These are phyloP conservation scores for Pseudogymnoascus sp. DNA, from an alignment of 2,329 filamentous ascomycete genomes.

Conservation along the genomic window DNA sequence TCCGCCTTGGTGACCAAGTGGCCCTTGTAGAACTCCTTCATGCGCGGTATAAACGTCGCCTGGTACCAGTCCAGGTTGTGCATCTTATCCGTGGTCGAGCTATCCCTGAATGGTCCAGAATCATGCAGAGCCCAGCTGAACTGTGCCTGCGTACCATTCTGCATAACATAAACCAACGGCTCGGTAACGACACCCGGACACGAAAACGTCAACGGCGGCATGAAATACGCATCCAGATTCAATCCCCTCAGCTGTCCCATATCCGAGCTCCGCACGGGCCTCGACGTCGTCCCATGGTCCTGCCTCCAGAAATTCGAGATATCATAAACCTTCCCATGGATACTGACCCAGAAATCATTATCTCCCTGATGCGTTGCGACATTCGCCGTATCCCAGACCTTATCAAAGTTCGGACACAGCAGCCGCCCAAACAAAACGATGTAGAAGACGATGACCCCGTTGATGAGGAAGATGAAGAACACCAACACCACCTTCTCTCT, in stretches of 20 bases:
- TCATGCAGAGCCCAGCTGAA: conserved; percentile 49
- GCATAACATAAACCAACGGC: conserved; percentile 22
- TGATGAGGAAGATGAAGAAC: conserved; percentile 70
- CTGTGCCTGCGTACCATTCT: background rate
- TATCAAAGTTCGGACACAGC: conserved; percentile 84
- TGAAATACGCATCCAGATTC: conserved; percentile 78
- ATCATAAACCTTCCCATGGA: conserved; percentile 86
- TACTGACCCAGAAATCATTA: conserved; percentile 77
- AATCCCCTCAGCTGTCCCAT: conserved; percentile 75
- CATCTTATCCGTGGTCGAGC: conserved; percentile 49
- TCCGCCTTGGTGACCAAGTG: conserved; percentile 63
- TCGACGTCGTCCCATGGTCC: conserved; percentile 69
- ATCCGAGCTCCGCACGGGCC: conserved; percentile 39
- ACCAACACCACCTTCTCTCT: conserved; percentile 86
- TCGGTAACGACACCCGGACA: conserved; percentile 65
- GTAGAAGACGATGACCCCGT: conserved; percentile 79
- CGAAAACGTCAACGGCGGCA: conserved; percentile 62
- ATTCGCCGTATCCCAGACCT: conserved; percentile 70
- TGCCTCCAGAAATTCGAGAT: conserved; percentile 78
- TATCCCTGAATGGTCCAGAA: conserved; percentile 53
- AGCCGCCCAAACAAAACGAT: conserved; percentile 79
- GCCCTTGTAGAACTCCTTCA: conserved; percentile 75
- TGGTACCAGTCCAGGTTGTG: conserved; percentile 67
- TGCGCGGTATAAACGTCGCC: conserved; percentile 62
- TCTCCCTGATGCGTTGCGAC: conserved; percentile 61